A percentile compares a stretch with the other conserved stretches of the same genome.
Conservation (phyloP, 441 rosid species). For the Jatropha multifida region DNA sequence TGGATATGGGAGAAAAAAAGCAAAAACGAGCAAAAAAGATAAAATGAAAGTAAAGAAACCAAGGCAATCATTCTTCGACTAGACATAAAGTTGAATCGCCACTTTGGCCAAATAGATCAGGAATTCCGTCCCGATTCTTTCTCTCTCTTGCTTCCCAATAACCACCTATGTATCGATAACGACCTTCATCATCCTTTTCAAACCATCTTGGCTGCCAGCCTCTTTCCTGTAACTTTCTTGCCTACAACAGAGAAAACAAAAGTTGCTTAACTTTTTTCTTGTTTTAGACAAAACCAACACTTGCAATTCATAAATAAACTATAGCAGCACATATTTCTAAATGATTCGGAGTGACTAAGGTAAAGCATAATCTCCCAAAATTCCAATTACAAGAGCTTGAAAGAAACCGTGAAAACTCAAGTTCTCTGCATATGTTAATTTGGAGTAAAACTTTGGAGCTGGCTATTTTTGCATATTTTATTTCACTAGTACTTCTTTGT, state of each 20-base stretch:
- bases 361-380: not conserved
- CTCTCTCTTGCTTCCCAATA: conserved; percentile 93
- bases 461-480: not conserved
- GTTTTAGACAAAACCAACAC: not conserved
- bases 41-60: not conserved
- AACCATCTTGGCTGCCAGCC: conserved; percentile 99
- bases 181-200: conserved; percentile 73
- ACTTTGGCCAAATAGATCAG: conserved; percentile 70
- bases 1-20: not conserved
- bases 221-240: conserved; percentile 92
- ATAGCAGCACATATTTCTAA: not conserved
- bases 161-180: conserved; percentile 71
- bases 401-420: not conserved
- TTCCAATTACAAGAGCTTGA: not conserved
- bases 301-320: not conserved
- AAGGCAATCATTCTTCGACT: conserved; percentile 30
- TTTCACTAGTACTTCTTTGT: not conserved
- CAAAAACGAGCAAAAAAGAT: too few species aligned
- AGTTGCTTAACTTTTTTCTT: not conserved
- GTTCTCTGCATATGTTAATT: not conserved
- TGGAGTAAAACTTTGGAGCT: not conserved
- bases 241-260: conserved; percentile 40
- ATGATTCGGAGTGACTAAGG: not conserved
- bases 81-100: conserved; percentile 30
- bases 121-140: conserved; percentile 61